Conservation (phyloP, 768 basidiomycete genomes). For the Agaricus subrufescens region DNA sequence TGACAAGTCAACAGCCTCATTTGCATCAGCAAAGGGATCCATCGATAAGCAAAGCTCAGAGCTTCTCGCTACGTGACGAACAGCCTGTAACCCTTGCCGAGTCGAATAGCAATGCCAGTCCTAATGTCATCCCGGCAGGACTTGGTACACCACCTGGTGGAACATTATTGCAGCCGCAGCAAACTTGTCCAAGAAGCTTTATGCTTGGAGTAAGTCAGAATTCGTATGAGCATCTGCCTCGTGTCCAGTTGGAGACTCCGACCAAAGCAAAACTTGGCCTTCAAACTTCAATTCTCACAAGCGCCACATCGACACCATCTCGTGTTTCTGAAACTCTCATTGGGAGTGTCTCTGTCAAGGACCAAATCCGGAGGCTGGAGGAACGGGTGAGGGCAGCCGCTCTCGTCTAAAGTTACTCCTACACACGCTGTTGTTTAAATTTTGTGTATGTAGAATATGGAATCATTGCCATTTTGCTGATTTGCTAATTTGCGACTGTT, state of each 20-base stretch:
- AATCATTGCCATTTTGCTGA: no score
- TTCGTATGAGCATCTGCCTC: not conserved
- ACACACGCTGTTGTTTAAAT: not conserved
- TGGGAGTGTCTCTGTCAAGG: constrained; percentile 30
- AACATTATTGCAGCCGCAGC: not conserved
- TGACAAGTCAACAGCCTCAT: not conserved
- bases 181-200: not conserved
- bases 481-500: no score
- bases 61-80: not conserved
- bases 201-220: not conserved
- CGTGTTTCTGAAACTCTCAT: constrained; percentile 5
- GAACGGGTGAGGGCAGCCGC: constrained; percentile 21
- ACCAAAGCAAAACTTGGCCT: not conserved
- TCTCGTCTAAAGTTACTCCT: not conserved
- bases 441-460: no score
- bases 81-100: not conserved
- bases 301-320: not conserved
- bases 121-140: no score
- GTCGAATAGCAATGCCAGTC: not conserved
- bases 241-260: not conserved
- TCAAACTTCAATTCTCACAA: not conserved
- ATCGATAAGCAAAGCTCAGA: not conserved
- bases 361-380: constrained; percentile 36
- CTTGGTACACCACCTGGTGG: not conserved
- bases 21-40: not conserved